Evolutionary conservation across 2,329 filamentous ascomycete species (phyloP).

Genomic region (Colletotrichum limetticola): DNA sequence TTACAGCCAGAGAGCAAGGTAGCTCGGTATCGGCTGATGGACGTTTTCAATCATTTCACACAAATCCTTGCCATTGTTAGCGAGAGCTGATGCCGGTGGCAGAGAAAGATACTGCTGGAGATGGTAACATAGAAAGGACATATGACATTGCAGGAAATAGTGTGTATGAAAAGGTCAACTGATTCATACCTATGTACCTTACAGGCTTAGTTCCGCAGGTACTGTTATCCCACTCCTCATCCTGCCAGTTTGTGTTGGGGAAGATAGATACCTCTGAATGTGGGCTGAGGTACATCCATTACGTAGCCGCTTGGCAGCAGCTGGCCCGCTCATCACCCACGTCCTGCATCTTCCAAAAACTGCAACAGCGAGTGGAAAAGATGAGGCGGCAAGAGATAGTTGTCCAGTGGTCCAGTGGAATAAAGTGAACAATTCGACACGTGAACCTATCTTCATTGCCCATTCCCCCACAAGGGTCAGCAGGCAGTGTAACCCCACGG

Average conservation of each 20-base stretch:
- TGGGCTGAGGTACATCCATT: constrained; percentile 30
- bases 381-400: not conserved
- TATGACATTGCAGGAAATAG: not conserved
- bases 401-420: not conserved
- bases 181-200: not conserved
- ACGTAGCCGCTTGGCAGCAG: constrained; percentile 30
- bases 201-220: no score
- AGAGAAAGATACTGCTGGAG: not conserved
- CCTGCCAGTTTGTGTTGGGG: constrained; percentile 10
- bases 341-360: not conserved
- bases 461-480: constrained; percentile 33
- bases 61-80: not conserved
- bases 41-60: constrained; percentile 16
- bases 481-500: constrained; percentile 32
- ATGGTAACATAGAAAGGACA: not conserved
- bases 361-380: not conserved
- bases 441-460: constrained; percentile 28
- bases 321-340: constrained; percentile 5
- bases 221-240: not conserved
- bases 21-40: constrained; percentile 30
- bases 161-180: not conserved
- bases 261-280: constrained; percentile 9
- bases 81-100: not conserved
- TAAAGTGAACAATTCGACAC: constrained; percentile 20
- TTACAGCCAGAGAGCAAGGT: constrained; percentile 7